Conservation (phyloP, 1,139 yeast genomes). For the Diutina scorzettiae region DNA sequence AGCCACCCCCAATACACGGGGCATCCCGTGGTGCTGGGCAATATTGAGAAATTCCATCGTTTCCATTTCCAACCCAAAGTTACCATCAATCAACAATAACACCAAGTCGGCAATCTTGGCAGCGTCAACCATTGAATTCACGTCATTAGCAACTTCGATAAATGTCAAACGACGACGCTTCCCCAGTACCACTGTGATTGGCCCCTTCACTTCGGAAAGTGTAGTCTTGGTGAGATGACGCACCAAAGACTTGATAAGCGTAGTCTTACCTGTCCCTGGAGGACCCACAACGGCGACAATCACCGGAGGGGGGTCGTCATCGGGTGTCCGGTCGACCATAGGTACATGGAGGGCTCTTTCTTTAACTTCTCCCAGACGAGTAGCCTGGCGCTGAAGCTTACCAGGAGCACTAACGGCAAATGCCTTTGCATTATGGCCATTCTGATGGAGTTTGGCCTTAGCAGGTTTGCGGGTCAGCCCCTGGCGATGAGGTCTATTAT, state of each 20-base stretch:
- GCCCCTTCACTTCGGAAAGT: conserved; percentile 80
- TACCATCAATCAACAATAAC: conserved; percentile 83
- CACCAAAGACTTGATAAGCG: conserved; percentile 81
- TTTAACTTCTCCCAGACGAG: conserved; percentile 73
- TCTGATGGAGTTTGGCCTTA: conserved; percentile 79
- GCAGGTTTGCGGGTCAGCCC: conserved; percentile 24
- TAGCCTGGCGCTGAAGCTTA: conserved; percentile 74
- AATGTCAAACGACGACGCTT: conserved; percentile 88
- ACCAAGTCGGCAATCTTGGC: conserved; percentile 95
- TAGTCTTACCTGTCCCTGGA: conserved; percentile 96
- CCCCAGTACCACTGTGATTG: conserved; percentile 95
- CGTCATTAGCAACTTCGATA: conserved; percentile 84
- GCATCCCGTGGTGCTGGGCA: conserved; percentile 98
- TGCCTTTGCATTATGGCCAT: conserved; percentile 90
- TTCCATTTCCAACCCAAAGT: conserved; percentile 98
- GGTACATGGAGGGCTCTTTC: conserved; percentile 91
- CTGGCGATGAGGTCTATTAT: conserved; percentile 4
- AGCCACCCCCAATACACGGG: conserved; percentile 89
- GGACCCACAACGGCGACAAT: conserved; percentile 97
- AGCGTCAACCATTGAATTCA: conserved; percentile 91
- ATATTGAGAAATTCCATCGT: conserved; percentile 96
- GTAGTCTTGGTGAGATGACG: conserved; percentile 85
- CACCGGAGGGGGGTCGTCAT: conserved; percentile 94
- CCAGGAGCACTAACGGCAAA: conserved; percentile 91
- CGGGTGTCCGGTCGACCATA: conserved; percentile 95